These are phyloP conservation scores for Colletotrichum viniferum DNA, from an alignment of 2,329 filamentous ascomycete species.

Conservation along the genomic window DNA sequence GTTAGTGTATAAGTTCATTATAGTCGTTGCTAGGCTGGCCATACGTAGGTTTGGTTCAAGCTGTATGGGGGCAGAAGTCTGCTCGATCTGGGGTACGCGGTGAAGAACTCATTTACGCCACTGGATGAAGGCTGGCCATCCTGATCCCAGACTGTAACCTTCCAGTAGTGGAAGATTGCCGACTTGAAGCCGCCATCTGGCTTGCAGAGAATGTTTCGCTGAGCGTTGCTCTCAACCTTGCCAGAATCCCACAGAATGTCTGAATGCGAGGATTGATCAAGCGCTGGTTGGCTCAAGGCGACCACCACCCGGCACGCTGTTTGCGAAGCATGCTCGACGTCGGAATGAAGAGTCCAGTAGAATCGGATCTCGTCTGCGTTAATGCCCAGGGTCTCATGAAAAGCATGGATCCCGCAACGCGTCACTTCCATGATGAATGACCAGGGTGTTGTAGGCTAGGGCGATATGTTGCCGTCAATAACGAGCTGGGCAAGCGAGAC, in stretches of 20 bases:
- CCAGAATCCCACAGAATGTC: conserved; percentile 24
- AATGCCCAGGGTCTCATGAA: conserved; percentile 41
- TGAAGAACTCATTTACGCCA: conserved; percentile 38
- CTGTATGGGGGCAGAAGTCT: conserved; percentile 41
- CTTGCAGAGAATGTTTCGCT: conserved; percentile 27
- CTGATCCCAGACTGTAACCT: conserved; percentile 39
- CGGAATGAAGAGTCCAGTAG: conserved; percentile 35
- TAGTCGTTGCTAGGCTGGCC: neutral
- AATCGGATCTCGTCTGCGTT: conserved; percentile 40
- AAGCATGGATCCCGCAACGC: conserved; percentile 41
- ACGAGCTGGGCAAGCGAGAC: neutral
- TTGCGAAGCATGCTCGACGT: conserved; percentile 32
- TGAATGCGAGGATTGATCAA: neutral
- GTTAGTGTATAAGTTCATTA: neutral
- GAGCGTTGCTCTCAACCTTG: conserved; percentile 21
- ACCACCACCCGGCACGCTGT: conserved; percentile 31
- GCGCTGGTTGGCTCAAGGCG: neutral
- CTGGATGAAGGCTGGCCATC: conserved; percentile 29
- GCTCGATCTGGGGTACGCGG: conserved; percentile 38
- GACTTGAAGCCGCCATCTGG: conserved; percentile 37
- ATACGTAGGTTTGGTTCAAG: conserved; percentile 44
- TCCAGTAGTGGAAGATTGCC: conserved; percentile 39
- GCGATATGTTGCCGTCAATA: neutral
- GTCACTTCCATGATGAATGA: conserved; percentile 28
- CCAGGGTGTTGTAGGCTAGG: neutral